Base-by-base conservation (phyloP, 2,329 filamentous ascomycete species). In the Phialocephala subalpina region DNA sequence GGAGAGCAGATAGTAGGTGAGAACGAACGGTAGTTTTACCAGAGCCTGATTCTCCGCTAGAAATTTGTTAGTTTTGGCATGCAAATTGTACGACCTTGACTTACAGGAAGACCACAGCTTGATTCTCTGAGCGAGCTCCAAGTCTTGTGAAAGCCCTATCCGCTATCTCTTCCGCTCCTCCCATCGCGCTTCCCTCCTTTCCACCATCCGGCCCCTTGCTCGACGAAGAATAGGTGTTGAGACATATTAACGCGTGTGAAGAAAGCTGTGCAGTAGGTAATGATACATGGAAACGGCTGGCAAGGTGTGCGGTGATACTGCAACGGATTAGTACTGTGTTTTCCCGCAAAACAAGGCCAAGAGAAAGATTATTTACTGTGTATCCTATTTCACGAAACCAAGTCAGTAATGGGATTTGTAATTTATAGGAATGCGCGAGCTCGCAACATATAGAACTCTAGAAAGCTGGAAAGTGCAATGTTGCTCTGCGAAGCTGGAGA, bases 1-100 rank as follows among this genome's bases (percentile, higher is more conserved):
- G 87, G 61, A 99, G 85, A 1, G 94, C 88, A 27, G 94, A 91
- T 55, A 99, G 83, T 62, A 97, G 83, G 78, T 98, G 96, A 52
- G 93, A 92, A 68, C 96, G 91, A 74, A 98, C 84, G 0, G 96
- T 99, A 0, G 96, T 97, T 82, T 99, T 99, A 73, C 96, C 96
- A 36, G 96, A 90, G 55, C 96, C 96, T 64, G 94, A 97, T 85
- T 99, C 96, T 79, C 96, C 96, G 71, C 94, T 97, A 71, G 58
- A 60, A 18, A 62, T 73, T 65, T 73, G 66, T 67, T 64, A 53
- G 49, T 29, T 12, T 9, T 40, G 65, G 3, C 33, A 14, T 35
- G 20, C 22, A 55, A 1, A 35, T 22, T 22, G 38, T 22, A 16
- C 4, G 8, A 20, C 25, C 25, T n/a, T 5, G 29, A 87, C 93